Evolutionary conservation across 129 eudicot genomes (phyloP).

Genomic region (Centaurea solstitialis): DNA sequence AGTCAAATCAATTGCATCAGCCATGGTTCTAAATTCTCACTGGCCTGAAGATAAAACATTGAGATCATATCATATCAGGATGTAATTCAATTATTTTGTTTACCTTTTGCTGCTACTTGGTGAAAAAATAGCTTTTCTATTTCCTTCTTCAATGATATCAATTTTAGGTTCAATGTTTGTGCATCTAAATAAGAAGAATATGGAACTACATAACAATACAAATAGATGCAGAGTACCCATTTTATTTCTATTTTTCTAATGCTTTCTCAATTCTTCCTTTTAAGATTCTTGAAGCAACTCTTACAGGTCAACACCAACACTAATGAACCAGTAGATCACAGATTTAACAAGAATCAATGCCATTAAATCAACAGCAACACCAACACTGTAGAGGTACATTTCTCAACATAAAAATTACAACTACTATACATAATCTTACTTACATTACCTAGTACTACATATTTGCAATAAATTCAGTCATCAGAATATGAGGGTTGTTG

Average conservation of each 20-base stretch:
- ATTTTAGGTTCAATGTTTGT: background rate
- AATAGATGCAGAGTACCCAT: background rate
- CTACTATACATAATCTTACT: background rate
- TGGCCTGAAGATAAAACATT: conserved; percentile 31
- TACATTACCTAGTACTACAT: background rate
- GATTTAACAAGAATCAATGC: background rate
- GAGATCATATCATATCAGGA: background rate
- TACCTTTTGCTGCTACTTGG: background rate
- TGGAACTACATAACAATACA: background rate
- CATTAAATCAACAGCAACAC: background rate
- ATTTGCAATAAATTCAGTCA: background rate
- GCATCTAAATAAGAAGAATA: background rate
- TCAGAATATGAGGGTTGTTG: background rate
- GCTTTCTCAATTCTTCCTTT: background rate
- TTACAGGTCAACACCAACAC: background rate
- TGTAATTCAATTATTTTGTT: background rate
- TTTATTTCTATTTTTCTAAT: too few species aligned
- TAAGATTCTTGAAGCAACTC: background rate
- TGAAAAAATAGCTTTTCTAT: background rate
- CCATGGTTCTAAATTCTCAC: conserved; percentile 49
- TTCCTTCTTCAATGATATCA: background rate
- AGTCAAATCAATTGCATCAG: conserved; percentile 71
- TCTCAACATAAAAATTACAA: background rate
- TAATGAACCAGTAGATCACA: background rate
- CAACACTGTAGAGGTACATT: background rate